These are phyloP conservation scores for Pythium volutum DNA, from an alignment of 352 stramenopile species.

Conservation along the genomic window DNA sequence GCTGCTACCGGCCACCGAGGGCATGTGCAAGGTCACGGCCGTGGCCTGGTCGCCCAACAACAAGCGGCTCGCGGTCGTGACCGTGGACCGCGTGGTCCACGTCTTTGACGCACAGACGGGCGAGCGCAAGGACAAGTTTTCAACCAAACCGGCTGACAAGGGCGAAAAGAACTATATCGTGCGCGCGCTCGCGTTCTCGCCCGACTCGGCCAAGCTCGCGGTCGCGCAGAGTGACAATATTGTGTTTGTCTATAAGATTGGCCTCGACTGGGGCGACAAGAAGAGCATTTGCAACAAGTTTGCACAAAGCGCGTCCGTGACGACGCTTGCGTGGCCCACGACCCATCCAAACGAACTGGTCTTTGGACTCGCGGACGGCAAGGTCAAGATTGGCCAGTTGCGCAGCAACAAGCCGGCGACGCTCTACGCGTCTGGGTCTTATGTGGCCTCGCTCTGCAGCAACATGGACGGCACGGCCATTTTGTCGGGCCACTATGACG, in stretches of 20 bases:
- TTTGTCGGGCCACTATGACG: constrained; percentile 90
- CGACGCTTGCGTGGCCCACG: constrained; percentile 88
- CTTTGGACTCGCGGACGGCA: constrained; percentile 93
- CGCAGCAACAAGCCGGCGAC: constrained; percentile 91
- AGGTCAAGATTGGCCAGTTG: constrained; percentile 93
- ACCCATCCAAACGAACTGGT: constrained; percentile 91
- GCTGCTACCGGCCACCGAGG: constrained; percentile 87
- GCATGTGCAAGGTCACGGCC: constrained; percentile 91
- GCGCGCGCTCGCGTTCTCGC: constrained; percentile 89
- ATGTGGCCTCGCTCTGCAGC: constrained; percentile 81
- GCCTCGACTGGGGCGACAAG: constrained; percentile 92
- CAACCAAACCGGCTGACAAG: constrained; percentile 93
- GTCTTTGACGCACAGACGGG: constrained; percentile 92
- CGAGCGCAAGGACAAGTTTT: constrained; percentile 94
- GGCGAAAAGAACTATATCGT: constrained; percentile 95
- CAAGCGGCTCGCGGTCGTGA: constrained; percentile 89
- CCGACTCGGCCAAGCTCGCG: constrained; percentile 92
- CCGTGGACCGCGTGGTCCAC: constrained; percentile 90
- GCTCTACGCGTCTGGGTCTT: constrained; percentile 85
- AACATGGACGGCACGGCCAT: constrained; percentile 86
- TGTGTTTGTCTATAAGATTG: constrained; percentile 96
- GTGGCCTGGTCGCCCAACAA: constrained; percentile 93
- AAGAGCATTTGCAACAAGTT: constrained; percentile 98
- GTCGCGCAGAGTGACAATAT: constrained; percentile 96
- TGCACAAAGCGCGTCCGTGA: constrained; percentile 77